Evolutionary conservation across 805 yeast genomes (phyloP).

Genomic region (Zygosaccharomyces kombuchaensis): DNA sequence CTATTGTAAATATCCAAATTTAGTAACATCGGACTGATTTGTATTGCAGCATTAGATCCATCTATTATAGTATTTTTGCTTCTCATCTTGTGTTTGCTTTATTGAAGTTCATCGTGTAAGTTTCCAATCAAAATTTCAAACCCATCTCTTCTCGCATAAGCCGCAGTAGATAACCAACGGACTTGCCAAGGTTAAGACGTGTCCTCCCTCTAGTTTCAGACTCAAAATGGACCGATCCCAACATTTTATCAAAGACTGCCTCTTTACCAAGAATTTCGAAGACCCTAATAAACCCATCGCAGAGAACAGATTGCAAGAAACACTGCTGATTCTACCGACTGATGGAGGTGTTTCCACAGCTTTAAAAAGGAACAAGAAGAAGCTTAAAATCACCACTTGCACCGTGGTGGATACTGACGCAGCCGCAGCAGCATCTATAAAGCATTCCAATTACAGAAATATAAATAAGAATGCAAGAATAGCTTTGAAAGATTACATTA

Average conservation of each 20-base stretch:
- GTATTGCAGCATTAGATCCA: too few species aligned
- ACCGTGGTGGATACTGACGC: constrained; percentile 6
- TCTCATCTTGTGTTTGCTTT: neutral
- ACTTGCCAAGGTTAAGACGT: too few species aligned
- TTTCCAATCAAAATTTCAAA: constrained; percentile 1
- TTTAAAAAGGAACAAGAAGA: constrained; percentile 22
- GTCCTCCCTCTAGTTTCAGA: neutral
- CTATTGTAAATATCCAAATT: too few species aligned
- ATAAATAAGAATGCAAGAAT: constrained; percentile 32
- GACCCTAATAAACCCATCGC: constrained; percentile 31
- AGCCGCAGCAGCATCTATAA: constrained; percentile 3
- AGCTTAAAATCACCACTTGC: constrained; percentile 12
- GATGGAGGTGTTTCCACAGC: constrained; percentile 29
- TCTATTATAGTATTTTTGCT: neutral
- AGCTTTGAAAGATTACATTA: constrained; percentile 30
- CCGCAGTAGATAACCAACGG: too few species aligned
- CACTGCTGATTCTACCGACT: constrained; percentile 34
- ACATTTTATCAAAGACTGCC: constrained; percentile 28
- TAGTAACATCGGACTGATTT: too few species aligned
- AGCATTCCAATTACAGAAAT: constrained; percentile 24
- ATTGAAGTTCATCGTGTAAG: neutral
- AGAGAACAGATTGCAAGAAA: constrained; percentile 33
- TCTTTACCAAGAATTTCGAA: constrained; percentile 28
- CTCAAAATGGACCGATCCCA: constrained; percentile 30
- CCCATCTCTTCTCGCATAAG: neutral